Percentiles rank a stretch among this genome's conserved stretches.
phyloP scores from a whole-genome alignment of 2,329 filamentous ascomycete genomes.

The Seiridium unicorne region DNA sequence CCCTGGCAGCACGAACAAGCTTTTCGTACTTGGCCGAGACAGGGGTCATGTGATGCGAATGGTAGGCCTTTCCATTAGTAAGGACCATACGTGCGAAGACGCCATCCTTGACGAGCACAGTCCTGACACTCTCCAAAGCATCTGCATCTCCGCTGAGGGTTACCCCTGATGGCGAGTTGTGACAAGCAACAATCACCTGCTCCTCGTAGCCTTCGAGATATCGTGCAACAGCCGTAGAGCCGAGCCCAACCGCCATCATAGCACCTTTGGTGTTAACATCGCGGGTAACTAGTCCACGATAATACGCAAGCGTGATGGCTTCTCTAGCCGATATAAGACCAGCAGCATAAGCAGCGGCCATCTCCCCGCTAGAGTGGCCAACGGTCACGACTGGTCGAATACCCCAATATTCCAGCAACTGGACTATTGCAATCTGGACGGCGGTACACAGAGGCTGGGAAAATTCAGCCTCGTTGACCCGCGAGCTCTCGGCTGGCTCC shows the following conservation, averaged over 20 bases:
- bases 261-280: conserved; percentile 14
- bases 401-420: conserved; percentile 30
- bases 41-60: conserved; percentile 33
- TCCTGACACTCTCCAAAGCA: conserved; percentile 36
- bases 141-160: conserved; percentile 47
- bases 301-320: conserved; percentile 24
- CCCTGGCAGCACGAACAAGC: background rate
- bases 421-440: conserved; percentile 36
- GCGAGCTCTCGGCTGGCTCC: background rate
- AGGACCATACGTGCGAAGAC: conserved; percentile 45
- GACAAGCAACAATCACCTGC: conserved; percentile 34
- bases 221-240: conserved; percentile 16
- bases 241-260: conserved; percentile 31
- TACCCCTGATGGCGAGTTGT: conserved; percentile 42
- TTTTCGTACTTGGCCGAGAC: conserved; percentile 2
- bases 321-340: conserved; percentile 21
- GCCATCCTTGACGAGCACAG: conserved; percentile 36
- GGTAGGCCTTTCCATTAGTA: conserved; percentile 40
- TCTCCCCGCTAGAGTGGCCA: conserved; percentile 34
- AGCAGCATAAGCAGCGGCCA: conserved; percentile 40
- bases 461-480: conserved; percentile 6
- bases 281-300: conserved; percentile 18
- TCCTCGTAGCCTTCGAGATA: conserved; percentile 35
- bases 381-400: conserved; percentile 28
- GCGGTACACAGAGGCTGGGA: conserved; percentile 36